Evolutionary conservation across 352 stramenopile genomes (phyloP), one percentile per base, ranked within the genome.

Genomic region (Globisporangium irregulare): DNA sequence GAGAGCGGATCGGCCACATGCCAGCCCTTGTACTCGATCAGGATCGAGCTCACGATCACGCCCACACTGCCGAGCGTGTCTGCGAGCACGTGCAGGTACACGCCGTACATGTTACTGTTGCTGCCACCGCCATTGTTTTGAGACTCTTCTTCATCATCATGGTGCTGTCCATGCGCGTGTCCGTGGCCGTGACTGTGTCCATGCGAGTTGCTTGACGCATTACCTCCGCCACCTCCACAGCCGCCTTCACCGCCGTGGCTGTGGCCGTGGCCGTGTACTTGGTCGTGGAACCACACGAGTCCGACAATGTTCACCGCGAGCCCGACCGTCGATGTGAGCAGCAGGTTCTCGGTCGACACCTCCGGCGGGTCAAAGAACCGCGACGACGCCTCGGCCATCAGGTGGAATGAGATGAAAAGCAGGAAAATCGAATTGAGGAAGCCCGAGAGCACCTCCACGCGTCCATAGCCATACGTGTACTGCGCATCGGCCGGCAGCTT

Each of bases 51-150:
- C 36, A 95, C 72, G 69, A 97, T 97, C 25, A 97, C 91, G 14
- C 89, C 90, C 12, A 97, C 78, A 68, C 87, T 96, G 22, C 91
- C 91, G 32, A 97, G 75, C 15, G 90, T 94, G 66, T 97, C 91
- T 1, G 90, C 90, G 55, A 97, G 69, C 25, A 97, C 87, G 64
- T 97, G 91, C 29, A 97, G 77, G 53, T 97, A 96, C 18, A 97
- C 89, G 10, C 89, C 91, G 68, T 97, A 90, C 81, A 97, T 95
- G 75, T 97, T 97, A 64, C 77, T 90, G 70, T 95, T 97, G 59
- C 75, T 84, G 56, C 69, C 66, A 24, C 70, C 54, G 9, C 43
- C 34, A 29, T 60, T 25, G 12, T 65, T 38, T 29, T 68, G 36
- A 5, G 41, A 6, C 18, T 36, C 62, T 53, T 53, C 38, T 20